A percentile compares a stretch with the other conserved stretches of the same genome.
phyloP scores from a whole-genome alignment of 2,329 filamentous ascomycete genomes.

The Emydomyces testavorans region DNA sequence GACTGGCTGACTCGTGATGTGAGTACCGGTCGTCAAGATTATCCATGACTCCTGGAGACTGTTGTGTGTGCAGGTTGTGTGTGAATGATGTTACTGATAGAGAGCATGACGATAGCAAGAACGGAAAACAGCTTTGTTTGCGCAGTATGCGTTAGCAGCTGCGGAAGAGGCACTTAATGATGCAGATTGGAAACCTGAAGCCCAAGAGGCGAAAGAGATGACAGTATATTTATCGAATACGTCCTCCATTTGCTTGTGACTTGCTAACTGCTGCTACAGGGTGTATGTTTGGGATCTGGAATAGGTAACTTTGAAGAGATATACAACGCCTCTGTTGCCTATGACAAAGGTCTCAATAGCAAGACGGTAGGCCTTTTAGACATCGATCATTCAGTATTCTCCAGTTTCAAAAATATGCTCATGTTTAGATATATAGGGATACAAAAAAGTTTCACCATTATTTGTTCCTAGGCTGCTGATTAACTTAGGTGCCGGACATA shows the following conservation, averaged over 20 bases:
- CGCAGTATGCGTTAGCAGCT: constrained; percentile 82
- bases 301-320: constrained; percentile 91
- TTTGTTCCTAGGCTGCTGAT: constrained; percentile 90
- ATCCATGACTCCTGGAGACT: constrained; percentile 13
- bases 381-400: not conserved
- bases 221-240: constrained; percentile 41
- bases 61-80: not conserved
- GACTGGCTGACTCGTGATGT: constrained; percentile 38
- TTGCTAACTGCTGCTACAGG: constrained; percentile 36
- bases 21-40: constrained; percentile 18
- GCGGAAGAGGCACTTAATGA: constrained; percentile 75
- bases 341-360: constrained; percentile 56
- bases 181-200: constrained; percentile 59
- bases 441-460: constrained; percentile 81
- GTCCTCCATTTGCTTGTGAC: not conserved
- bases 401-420: not conserved
- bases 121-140: constrained; percentile 78
- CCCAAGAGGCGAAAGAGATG: constrained; percentile 53
- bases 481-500: constrained; percentile 87
- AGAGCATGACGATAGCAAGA: constrained; percentile 40
- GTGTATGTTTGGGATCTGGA: constrained; percentile 86
- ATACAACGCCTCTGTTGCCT: constrained; percentile 69
- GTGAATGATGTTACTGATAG: not conserved
- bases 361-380: constrained; percentile 49
- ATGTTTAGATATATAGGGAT: constrained; percentile 49